These are phyloP conservation scores for Sanguinoderma infundibulare DNA, from an alignment of 1,284 basidiomycete species.

Conservation along the genomic window DNA sequence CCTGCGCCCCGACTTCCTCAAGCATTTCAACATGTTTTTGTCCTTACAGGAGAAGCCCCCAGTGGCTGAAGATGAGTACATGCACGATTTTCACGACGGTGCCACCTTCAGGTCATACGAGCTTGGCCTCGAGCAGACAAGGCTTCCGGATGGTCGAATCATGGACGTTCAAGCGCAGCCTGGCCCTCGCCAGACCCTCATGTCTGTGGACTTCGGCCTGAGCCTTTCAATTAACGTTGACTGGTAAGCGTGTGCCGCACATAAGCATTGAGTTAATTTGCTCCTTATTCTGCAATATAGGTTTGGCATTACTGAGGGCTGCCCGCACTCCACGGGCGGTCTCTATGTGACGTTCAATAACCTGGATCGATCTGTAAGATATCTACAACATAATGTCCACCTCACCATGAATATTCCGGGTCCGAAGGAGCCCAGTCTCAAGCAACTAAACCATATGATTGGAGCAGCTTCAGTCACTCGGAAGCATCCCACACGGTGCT, in stretches of 20 bases:
- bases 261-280: not conserved
- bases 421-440: conserved; percentile 37
- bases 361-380: conserved; percentile 30
- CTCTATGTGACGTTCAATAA: conserved; percentile 34
- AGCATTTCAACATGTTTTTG: not conserved
- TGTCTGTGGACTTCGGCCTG: conserved; percentile 14
- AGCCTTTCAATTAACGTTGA: conserved; percentile 34
- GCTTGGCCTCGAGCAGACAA: not conserved
- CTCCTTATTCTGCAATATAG: conserved; percentile 22
- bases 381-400: conserved; percentile 30
- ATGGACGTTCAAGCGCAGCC: not conserved
- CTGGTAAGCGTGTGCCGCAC: conserved; percentile 25
- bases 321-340: conserved; percentile 35
- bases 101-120: not conserved
- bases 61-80: not conserved
- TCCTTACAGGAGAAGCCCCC: not conserved
- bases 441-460: conserved; percentile 36
- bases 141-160: not conserved
- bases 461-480: no score
- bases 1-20: not conserved
- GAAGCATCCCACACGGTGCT: no score
- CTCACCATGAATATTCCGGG: conserved; percentile 39
- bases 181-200: not conserved
- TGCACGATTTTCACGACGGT: conserved; percentile 6
- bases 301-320: conserved; percentile 27